Base-by-base conservation (phyloP, 2,329 filamentous ascomycete genomes). In the Domatiomyces globalis region DNA sequence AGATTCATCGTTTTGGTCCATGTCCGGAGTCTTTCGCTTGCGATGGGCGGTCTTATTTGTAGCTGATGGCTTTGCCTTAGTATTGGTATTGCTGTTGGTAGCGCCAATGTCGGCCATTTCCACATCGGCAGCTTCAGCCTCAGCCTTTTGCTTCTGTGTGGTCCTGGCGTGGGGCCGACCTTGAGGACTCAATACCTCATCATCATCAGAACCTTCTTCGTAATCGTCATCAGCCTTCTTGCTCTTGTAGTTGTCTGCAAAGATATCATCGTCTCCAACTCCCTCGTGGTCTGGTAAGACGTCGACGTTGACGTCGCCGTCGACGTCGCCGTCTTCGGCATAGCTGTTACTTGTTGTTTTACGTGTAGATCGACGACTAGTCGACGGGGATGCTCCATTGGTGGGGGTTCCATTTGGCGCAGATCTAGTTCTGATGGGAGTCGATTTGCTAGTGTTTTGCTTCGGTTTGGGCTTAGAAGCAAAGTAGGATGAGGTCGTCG, bases 191-290 rank as follows among this genome's bases (percentile, higher is more conserved):
- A 50, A 71, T 70, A 51, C 68, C 69, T 51, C 66, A 65, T 18
- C 68, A 56, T 76, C 74, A 54, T 76, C 72, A 57, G 71, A 68
- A 39, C 67, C 72, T 54, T 84, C 84, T 53, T 78, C 75, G 51
- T 89, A 87, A 49, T 87, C 83, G 62, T 92, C 85, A 43, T 67
- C 63, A 10, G 78, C 74, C 63, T 81, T 86, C 51, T 76, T 71
- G 46, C 76, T 77, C 63, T 81, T 84, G 33, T 76, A 77, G 57
- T 86, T 81, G 3, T 84, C 82, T 12, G 83, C 84, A 66, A 89
- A 89, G 18, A 95, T 88, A 60, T 95, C 89, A 57, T 87, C 84
- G n/a, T 79, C 84, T 2, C 69, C 75, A 17, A 15, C 17, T 45
- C 78, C 82, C 45, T 86, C 79, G 5, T 77, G 74, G 33, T 81